A percentile compares a stretch with the other conserved stretches of the same genome.
These are phyloP conservation scores for Skeletonema grethae DNA, from an alignment of 108 stramenopile genomes.

Conservation along the genomic window DNA sequence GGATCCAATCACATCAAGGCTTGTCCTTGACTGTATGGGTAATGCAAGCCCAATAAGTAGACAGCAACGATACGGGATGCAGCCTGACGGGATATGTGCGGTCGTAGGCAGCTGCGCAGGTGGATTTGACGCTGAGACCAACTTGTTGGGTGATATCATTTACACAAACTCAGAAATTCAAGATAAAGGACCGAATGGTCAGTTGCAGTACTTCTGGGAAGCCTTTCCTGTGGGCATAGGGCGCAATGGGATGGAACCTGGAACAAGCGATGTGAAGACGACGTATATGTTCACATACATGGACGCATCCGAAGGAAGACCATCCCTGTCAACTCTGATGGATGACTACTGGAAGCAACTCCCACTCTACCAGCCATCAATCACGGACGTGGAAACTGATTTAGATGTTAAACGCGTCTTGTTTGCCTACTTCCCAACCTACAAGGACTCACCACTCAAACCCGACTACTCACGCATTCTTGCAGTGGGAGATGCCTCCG, in stretches of 20 bases:
- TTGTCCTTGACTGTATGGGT: conserved; percentile 95
- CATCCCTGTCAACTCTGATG: conserved; percentile 73
- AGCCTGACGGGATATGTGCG: conserved; percentile 90
- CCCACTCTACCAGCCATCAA: conserved; percentile 83
- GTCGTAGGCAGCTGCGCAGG: conserved; percentile 89
- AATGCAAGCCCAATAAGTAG: conserved; percentile 88
- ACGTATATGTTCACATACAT: conserved; percentile 91
- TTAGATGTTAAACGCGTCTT: conserved; percentile 86
- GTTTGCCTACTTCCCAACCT: conserved; percentile 94
- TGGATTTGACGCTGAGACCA: conserved; percentile 81
- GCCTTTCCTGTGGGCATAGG: conserved; percentile 93
- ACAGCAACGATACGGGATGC: conserved; percentile 79
- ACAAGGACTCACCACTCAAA: conserved; percentile 89
- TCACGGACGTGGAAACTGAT: conserved; percentile 69
- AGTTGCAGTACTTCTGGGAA: conserved; percentile 95
- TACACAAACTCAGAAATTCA: conserved; percentile 87
- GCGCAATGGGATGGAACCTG: conserved; percentile 64
- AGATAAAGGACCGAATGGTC: conserved; percentile 62
- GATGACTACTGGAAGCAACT: conserved; percentile 94
- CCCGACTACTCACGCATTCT: conserved; percentile 79
- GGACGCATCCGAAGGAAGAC: conserved; percentile 84
- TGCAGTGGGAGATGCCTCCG: conserved; percentile 89
- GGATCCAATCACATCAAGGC: conserved; percentile 71
- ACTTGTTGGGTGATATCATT: conserved; percentile 88
- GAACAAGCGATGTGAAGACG: conserved; percentile 76